Percentiles rank a stretch among this genome's conserved stretches.
Evolutionary conservation across 306 rosid species (phyloP).

Genomic region (Mucuna pruriens): DNA sequence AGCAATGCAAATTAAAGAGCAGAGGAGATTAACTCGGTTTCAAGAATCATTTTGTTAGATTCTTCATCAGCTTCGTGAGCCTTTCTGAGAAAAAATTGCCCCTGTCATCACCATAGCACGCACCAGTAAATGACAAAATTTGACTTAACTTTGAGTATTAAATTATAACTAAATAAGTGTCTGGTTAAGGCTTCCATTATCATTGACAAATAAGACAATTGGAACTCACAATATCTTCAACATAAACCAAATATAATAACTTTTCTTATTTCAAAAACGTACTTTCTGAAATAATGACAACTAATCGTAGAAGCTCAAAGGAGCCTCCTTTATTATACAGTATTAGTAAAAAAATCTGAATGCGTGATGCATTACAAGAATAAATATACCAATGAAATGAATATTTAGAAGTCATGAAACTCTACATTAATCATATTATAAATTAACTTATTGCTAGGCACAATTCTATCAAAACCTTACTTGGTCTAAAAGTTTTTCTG

Average conservation of each 20-base stretch:
- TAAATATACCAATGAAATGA: not conserved
- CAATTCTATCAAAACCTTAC: constrained; percentile 46
- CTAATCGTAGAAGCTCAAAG: constrained; percentile 1
- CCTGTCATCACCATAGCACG: constrained; percentile 56
- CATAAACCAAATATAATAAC: not conserved
- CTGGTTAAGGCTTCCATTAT: not conserved
- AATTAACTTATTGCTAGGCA: constrained; percentile 13
- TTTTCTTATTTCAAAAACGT: not conserved
- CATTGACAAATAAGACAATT: not conserved
- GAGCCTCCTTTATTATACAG: not conserved
- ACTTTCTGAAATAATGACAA: constrained; percentile 14
- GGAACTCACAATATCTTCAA: constrained; percentile 13
- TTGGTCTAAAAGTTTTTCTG: constrained; percentile 63
- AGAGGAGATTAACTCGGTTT: constrained; percentile 56
- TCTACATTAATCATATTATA: constrained; percentile 11
- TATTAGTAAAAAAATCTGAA: not conserved
- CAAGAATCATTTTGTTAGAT: constrained; percentile 65
- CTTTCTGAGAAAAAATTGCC: constrained; percentile 56
- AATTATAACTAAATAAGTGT: not conserved
- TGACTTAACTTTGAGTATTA: constrained; percentile 15
- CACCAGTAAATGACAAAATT: constrained; percentile 5
- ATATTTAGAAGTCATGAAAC: constrained; percentile 2
- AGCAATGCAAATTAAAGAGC: constrained; percentile 7
- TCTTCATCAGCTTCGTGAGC: constrained; percentile 79
- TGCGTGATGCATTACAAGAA: not conserved